Evolutionary conservation across 192 early-diverging fungal species (phyloP), one percentile per base, ranked within the genome.

Genomic region (Coemansia sp.): DNA sequence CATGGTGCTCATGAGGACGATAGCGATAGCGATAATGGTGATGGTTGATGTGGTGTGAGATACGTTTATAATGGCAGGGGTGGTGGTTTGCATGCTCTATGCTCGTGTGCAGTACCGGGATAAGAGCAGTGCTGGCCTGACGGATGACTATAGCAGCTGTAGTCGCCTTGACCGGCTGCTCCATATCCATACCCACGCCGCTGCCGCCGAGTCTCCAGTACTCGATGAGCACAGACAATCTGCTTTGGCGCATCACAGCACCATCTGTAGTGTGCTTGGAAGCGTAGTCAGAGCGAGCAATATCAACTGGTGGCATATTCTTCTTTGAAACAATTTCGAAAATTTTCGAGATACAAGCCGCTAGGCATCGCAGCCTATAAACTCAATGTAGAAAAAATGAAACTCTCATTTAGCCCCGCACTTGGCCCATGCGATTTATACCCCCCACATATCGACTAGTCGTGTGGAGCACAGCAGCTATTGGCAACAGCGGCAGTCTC

Each of bases 271-370:
- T 31, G 31, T 16, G 50, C 41, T 51, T 59, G 4, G 45, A 56
- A 2, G 48, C 66, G 17, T 70, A 68, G 48, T 59, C 59, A 8
- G 34, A 31, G 35, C 54, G 65, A 21, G 54, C 21, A 9, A 67
- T 61, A 33, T 71, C 68, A 6, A 71, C 33, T 13, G 77, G 77
- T 4, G 72, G 72, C 77, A 79, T 79, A 19, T 37, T 37, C 4
- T 11, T 6, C 24, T 27, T 33, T 48, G 0, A 44, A 40, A 6
- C 11, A 9, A 27, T 36, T 17, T 6, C 14, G 14, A n/a, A 42
- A 72, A 31, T 11, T 31, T 31, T 54, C 7, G 21, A 51, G 42
- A 44, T 44, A 21, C 7, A 27, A 27, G 24, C 24, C 24, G 24
- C 24, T 27, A 27, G 24, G 24, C 0, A 27, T 27, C 24, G 24